phyloP scores from a whole-genome alignment of 768 basidiomycete genomes.

The Boletus huronensis region DNA sequence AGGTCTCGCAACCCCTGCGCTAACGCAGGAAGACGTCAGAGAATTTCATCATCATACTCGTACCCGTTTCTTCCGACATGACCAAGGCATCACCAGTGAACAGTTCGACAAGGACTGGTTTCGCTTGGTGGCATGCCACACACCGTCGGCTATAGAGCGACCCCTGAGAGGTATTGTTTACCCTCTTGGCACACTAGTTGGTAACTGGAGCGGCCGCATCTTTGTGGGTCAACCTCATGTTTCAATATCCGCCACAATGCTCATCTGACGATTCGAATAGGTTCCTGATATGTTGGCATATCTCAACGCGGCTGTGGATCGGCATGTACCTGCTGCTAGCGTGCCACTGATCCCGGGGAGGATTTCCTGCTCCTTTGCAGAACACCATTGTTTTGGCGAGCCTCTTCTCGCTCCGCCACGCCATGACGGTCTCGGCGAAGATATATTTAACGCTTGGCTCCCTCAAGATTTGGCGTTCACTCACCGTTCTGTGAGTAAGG shows the following conservation, averaged over 20 bases:
- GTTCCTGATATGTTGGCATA: constrained; percentile 24
- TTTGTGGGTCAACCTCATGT: constrained; percentile 34
- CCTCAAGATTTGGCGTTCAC: constrained; percentile 37
- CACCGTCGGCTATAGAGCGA: constrained; percentile 34
- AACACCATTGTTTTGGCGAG: constrained; percentile 45
- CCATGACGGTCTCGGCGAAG: constrained; percentile 36
- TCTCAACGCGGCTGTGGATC: constrained; percentile 22
- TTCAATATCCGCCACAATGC: constrained; percentile 11
- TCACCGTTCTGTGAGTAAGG: constrained; percentile 32
- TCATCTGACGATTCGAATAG: constrained; percentile 22
- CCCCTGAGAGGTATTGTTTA: constrained; percentile 42
- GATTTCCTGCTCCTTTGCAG: constrained; percentile 40
- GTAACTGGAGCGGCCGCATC: constrained; percentile 47
- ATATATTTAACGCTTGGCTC: constrained; percentile 48
- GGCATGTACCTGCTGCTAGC: constrained; percentile 14
- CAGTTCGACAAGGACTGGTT: constrained; percentile 48
- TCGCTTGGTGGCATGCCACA: constrained; percentile 42
- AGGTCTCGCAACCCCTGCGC: constrained; percentile 31
- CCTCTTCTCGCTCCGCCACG: constrained; percentile 36
- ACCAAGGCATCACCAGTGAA: constrained; percentile 22
- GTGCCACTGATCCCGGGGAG: constrained; percentile 35
- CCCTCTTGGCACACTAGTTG: constrained; percentile 41
- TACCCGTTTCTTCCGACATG: constrained; percentile 27
- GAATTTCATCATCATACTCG: constrained; percentile 39
- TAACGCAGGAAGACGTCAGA: constrained; percentile 37